Base-by-base conservation (phyloP, 257 asterid species). In the Plantago major region DNA sequence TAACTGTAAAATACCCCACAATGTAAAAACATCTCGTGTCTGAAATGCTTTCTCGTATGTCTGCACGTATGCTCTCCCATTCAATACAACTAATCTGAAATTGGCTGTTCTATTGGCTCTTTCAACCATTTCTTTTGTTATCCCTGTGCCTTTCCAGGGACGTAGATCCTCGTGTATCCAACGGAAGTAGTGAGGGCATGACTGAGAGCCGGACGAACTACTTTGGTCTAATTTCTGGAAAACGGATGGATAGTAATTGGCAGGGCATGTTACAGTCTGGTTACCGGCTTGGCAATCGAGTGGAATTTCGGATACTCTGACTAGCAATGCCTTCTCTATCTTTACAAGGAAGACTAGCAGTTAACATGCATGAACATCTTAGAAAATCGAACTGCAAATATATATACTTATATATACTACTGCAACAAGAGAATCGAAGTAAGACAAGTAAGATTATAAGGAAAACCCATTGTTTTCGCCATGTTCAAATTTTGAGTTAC, bases 1-100 rank as follows among this genome's bases (percentile, higher is more conserved):
- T 67, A 89, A 64, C 77, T 89, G 97, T 30, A 86, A 43, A 59
- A 89, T 84, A 42, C 97, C 94, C 95, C 97, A 89, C 9, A 87
- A 28, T 0, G 95, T 86, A 42, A 89, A 86, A 26, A 74, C 62
- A 55, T 78, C 91, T 67, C 97, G 49, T 9, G 78, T 84, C 60
- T 89, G 95, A 40, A 80, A 84, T 1, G 83, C 71, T 55, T 79
- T 76, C 46, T 7, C 49, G 46, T 76, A 84, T 0, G 69, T 68
- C 60, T 79, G 72, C 71, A 86, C 83, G n/a, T 80, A 89, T 18
- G 77, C 94, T 46, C 64, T 84, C 50, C 97, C 97, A 3, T 79
- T 72, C 60, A 82, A 11, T 0, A 86, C 60, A 14, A 86, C 87
- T n/a, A 89, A 53, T 7, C 95, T 73, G 64, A 89, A 89, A 59